Conservation (phyloP, 768 basidiomycete species). For the Lyophyllum shimeji region DNA sequence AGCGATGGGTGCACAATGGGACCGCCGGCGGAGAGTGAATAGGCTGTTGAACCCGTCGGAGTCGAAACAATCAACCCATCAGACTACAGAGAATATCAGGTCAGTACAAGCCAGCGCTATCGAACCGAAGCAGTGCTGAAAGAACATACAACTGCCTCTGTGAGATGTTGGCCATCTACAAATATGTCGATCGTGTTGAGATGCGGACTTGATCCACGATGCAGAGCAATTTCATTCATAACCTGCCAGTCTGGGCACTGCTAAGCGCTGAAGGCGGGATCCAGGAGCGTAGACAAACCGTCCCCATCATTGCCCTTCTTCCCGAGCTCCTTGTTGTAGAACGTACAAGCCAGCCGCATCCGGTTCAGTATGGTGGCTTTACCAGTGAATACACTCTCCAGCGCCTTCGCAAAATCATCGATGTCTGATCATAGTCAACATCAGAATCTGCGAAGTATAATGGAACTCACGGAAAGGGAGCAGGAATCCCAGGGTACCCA, state of each 20-base stretch:
- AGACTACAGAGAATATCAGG: conserved; percentile 47
- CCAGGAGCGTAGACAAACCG: conserved; percentile 38
- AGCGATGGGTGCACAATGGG: conserved; percentile 95
- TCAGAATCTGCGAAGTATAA: neutral
- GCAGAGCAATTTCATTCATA: conserved; percentile 95
- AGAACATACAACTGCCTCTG: conserved; percentile 85
- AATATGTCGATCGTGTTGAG: conserved; percentile 92
- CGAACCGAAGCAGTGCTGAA: neutral
- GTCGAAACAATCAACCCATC: conserved; percentile 94
- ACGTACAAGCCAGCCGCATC: conserved; percentile 86
- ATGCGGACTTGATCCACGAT: conserved; percentile 89
- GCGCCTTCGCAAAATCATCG: conserved; percentile 78
- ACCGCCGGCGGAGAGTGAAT: conserved; percentile 93
- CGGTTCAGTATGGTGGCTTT: conserved; percentile 82
- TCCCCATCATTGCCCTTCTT: conserved; percentile 58
- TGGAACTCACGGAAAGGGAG: conserved; percentile 83
- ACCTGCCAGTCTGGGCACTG: conserved; percentile 81
- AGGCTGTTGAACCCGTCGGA: conserved; percentile 95
- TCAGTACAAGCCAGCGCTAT: conserved; percentile 5
- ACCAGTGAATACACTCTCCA: conserved; percentile 77
- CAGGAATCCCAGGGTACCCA: conserved; percentile 93
- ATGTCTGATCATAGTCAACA: conserved; percentile 57
- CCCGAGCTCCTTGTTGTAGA: conserved; percentile 59
- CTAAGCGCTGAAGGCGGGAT: conserved; percentile 1
- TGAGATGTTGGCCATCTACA: conserved; percentile 93